A percentile compares a stretch with the other conserved stretches of the same genome.
Conservation (phyloP, 192 early-diverging fungal species). For the Allomyces arbusculus region DNA sequence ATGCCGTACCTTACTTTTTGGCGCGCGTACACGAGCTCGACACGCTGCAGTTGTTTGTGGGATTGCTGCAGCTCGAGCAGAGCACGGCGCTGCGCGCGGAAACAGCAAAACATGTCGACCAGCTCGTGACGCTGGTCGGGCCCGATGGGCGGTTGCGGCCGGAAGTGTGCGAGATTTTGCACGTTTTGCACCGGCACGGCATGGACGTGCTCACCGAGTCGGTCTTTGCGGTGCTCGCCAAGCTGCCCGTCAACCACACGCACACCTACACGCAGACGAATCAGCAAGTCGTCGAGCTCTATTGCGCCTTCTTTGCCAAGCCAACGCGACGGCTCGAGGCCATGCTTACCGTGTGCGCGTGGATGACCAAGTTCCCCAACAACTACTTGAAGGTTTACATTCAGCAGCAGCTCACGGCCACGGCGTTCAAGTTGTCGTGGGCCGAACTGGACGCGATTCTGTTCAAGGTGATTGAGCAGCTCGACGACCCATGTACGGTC, state of each 20-base stretch:
- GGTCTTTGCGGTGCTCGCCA: too few species aligned
- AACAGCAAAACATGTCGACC: conserved; percentile 30
- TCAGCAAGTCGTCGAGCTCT: neutral
- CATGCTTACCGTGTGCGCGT: neutral
- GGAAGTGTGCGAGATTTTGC: too few species aligned
- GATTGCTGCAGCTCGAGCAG: conserved; percentile 27
- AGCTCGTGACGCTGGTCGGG: conserved; percentile 25
- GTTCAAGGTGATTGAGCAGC: too few species aligned
- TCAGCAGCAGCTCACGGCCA: neutral
- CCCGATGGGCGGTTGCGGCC: conserved; percentile 1
- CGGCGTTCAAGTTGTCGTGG: neutral
- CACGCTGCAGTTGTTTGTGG: conserved; percentile 43
- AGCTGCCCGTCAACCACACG: too few species aligned
- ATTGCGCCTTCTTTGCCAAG: neutral
- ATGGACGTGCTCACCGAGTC: too few species aligned
- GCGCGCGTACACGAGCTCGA: conserved; percentile 37
- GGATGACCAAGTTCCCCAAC: neutral
- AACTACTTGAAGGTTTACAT: neutral
- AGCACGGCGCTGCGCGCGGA: conserved; percentile 40
- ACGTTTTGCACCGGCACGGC: too few species aligned
- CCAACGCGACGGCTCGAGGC: neutral
- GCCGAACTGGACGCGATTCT: neutral
- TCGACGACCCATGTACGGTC: too few species aligned
- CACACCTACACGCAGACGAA: neutral
- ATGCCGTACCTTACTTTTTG: conserved; percentile 69